These are phyloP conservation scores for Claviceps capensis DNA, from an alignment of 2,329 filamentous ascomycete species.

Conservation along the genomic window DNA sequence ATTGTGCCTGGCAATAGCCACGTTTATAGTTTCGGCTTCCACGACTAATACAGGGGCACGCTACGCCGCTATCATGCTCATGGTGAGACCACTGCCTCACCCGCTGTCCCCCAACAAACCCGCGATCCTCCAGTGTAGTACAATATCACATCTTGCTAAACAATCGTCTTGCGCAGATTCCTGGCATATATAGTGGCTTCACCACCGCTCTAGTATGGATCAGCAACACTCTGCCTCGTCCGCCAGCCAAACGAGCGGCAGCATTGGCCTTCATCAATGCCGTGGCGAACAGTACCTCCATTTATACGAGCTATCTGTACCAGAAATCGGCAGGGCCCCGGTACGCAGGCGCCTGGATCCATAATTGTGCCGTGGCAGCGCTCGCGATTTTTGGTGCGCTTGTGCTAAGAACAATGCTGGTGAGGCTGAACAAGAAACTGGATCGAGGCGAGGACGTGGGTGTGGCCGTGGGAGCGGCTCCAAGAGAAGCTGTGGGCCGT, in stretches of 20 bases:
- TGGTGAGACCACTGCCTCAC: conserved; percentile 26
- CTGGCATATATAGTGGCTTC: conserved; percentile 50
- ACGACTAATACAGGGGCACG: conserved; percentile 47
- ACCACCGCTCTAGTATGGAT: conserved; percentile 64
- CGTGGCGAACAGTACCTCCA: conserved; percentile 38
- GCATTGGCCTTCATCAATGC: conserved; percentile 67
- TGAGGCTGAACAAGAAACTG: conserved; percentile 54
- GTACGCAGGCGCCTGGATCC: conserved; percentile 46
- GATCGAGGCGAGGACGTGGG: conserved; percentile 46
- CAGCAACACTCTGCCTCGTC: conserved; percentile 58
- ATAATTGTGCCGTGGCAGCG: conserved; percentile 52
- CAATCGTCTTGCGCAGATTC: conserved; percentile 20
- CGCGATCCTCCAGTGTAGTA: background rate
- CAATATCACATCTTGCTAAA: background rate
- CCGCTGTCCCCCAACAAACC: background rate
- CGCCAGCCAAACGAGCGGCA: conserved; percentile 56
- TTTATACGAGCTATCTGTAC: conserved; percentile 60
- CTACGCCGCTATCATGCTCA: conserved; percentile 61
- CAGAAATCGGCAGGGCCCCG: conserved; percentile 29
- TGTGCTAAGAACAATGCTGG: conserved; percentile 47
- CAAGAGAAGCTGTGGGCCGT: conserved; percentile 39
- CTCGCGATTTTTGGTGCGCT: conserved; percentile 51
- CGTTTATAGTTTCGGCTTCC: conserved; percentile 54
- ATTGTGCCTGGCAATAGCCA: conserved; percentile 44
- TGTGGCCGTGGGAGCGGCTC: conserved; percentile 39